Percentiles rank a stretch among this genome's conserved stretches.
phyloP scores from a whole-genome alignment of 306 rosid genomes.

The Cicer chorassanicum region DNA sequence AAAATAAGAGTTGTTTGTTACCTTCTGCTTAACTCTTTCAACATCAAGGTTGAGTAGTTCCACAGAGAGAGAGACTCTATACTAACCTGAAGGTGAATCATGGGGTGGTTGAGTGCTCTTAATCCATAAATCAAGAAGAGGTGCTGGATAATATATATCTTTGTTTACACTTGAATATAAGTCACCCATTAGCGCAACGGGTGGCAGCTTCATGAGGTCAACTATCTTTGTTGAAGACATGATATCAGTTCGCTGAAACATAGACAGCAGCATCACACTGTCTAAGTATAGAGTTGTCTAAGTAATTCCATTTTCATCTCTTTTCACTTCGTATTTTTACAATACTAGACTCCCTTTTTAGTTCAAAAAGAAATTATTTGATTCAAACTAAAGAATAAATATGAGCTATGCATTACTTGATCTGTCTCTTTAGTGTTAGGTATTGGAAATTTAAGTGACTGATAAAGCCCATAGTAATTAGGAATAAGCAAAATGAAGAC shows the following conservation, averaged over 20 bases:
- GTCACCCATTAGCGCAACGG: constrained; percentile 57
- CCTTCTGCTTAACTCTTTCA: constrained; percentile 9
- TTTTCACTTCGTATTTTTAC: neutral
- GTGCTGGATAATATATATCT: constrained; percentile 71
- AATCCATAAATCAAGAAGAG: constrained; percentile 71
- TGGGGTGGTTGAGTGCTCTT: constrained; percentile 61
- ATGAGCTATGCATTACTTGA: neutral
- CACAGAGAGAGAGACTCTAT: constrained; percentile 4
- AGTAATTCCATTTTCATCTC: neutral
- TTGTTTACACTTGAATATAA: constrained; percentile 56
- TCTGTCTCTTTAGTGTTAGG: neutral
- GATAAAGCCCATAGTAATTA: neutral
- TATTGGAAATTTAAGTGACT: neutral
- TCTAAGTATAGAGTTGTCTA: constrained; percentile 23
- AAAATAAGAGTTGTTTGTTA: constrained; percentile 30
- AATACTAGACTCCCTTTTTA: neutral
- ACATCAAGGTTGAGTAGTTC: constrained; percentile 16
- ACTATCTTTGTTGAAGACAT: constrained; percentile 58
- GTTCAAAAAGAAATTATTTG: constrained; percentile 3
- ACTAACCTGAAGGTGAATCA: constrained; percentile 73
- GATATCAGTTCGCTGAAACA: constrained; percentile 53
- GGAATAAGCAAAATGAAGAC: neutral
- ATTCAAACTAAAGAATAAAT: neutral
- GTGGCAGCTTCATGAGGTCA: constrained; percentile 79
- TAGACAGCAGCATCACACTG: constrained; percentile 11